Evolutionary conservation across 2,329 filamentous ascomycete species (phyloP).

Genomic region (Pseudonectria buxi): DNA sequence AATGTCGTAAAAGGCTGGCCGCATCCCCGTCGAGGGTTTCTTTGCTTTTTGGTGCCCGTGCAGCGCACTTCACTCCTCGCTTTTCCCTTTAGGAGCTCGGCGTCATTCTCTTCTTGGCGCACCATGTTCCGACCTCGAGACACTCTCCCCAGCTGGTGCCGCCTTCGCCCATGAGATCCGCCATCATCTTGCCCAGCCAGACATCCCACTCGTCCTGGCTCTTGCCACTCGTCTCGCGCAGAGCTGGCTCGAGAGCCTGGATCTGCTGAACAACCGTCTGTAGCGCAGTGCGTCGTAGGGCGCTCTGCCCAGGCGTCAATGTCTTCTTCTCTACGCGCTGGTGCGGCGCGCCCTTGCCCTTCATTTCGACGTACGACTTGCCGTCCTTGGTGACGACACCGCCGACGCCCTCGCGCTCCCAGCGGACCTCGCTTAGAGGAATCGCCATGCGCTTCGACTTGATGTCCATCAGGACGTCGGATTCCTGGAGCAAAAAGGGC

Average conservation of each 20-base stretch:
- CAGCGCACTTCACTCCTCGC: background rate
- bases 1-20: no score
- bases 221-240: slow-evolving; percentile 78
- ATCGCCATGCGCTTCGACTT: slow-evolving; percentile 76
- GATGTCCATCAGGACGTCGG: slow-evolving; percentile 62
- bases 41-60: no score
- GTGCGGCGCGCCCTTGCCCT: slow-evolving; percentile 36
- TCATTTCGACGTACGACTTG: slow-evolving; percentile 53
- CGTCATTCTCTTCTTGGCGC: slow-evolving; percentile 60
- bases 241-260: slow-evolving; percentile 73
- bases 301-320: slow-evolving; percentile 62
- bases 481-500: slow-evolving; percentile 73
- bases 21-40: no score
- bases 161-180: slow-evolving; percentile 70
- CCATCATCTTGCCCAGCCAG: slow-evolving; percentile 84
- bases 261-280: slow-evolving; percentile 76
- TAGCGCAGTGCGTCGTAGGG: slow-evolving; percentile 72
- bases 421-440: slow-evolving; percentile 74
- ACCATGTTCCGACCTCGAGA: slow-evolving; percentile 80
- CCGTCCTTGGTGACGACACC: slow-evolving; percentile 55
- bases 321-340: slow-evolving; percentile 38
- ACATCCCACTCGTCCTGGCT: slow-evolving; percentile 87
- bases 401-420: slow-evolving; percentile 72
- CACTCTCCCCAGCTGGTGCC: slow-evolving; percentile 81
- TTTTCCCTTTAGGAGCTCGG: background rate